Conservation (phyloP, 1,139 yeast species). For the Petasospora rhodanensis region DNA sequence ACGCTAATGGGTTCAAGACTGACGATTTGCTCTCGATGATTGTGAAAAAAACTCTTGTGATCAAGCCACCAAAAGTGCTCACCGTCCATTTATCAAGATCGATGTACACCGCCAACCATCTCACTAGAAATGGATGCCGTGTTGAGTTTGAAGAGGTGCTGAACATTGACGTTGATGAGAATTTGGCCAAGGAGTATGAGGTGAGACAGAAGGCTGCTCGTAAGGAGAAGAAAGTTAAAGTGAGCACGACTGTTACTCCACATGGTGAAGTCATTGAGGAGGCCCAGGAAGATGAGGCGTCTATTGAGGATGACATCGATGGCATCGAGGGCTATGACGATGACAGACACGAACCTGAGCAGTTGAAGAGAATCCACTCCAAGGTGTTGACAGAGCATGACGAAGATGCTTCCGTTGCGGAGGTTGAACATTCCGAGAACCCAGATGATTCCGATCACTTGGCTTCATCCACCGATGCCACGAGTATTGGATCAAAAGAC, state of each 20-base stretch:
- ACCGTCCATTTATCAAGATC: constrained; percentile 83
- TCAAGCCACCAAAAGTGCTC: constrained; percentile 64
- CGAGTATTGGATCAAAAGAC: constrained; percentile 20
- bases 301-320: constrained; percentile 13
- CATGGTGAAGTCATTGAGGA: constrained; percentile 9
- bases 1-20: constrained; percentile 40
- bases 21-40: constrained; percentile 57
- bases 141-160: constrained; percentile 61
- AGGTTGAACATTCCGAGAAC: constrained; percentile 15
- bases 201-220: constrained; percentile 26
- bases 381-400: constrained; percentile 27
- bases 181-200: constrained; percentile 42
- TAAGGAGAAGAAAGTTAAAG: constrained; percentile 10
- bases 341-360: constrained; percentile 23
- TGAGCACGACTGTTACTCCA: constrained; percentile 10
- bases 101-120: constrained; percentile 63
- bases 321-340: constrained; percentile 22
- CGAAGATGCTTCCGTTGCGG: constrained; percentile 28
- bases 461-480: constrained; percentile 13
- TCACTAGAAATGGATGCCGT: constrained; percentile 71
- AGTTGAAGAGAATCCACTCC: constrained; percentile 21
- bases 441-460: constrained; percentile 22
- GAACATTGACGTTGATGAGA: constrained; percentile 45
- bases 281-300: constrained; percentile 5
- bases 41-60: constrained; percentile 55